Base-by-base conservation (phyloP, 768 basidiomycete genomes). In the Tremella fuciformis region DNA sequence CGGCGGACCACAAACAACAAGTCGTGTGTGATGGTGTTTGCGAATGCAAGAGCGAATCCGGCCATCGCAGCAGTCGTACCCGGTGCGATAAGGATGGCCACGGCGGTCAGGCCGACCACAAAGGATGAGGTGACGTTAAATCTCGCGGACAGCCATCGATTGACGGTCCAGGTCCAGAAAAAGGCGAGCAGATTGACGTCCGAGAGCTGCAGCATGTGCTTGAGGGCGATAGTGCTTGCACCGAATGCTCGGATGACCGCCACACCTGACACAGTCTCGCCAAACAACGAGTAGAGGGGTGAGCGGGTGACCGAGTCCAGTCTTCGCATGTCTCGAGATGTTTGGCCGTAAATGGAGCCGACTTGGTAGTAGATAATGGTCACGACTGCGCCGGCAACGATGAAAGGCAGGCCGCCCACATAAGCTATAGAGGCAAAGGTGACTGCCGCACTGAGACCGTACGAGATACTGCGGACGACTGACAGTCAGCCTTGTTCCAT, bases 1-100 rank as follows among this genome's bases (percentile, higher is more conserved):
- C 69, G 67, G 19, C 74, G 59, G n/a, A 67, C 85, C 80, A 78
- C 70, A 44, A 76, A 76, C 4, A 78, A 70, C 50, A 86, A 82
- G 70, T 91, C 89, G 44, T 78, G 79, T 1, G 86, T 86, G 57
- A 93, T 83, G 1, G 84, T 86, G 2, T 84, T 83, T 1, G 89
- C 87, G 68, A 94, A 96, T 0, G 89, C 84, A 13, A 96, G 79
- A 3, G 89, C 85, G 71, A 94, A 91, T 7, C 91, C 91, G 13
- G 89, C 90, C 62, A 87, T 78, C 0, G 92, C 83, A 2, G 92
- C 91, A 58, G 83, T 84, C 57, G 92, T 86, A 22, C 80, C 80
- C 1, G 88, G 87, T 2, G 86, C 82, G 48, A 86, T 65, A 16
- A 94, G 80, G 38, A 86, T 82, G 21, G 86, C 81, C 13, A 85